Conservation (phyloP, 306 rosid species). For the Albizia julibrissin region DNA sequence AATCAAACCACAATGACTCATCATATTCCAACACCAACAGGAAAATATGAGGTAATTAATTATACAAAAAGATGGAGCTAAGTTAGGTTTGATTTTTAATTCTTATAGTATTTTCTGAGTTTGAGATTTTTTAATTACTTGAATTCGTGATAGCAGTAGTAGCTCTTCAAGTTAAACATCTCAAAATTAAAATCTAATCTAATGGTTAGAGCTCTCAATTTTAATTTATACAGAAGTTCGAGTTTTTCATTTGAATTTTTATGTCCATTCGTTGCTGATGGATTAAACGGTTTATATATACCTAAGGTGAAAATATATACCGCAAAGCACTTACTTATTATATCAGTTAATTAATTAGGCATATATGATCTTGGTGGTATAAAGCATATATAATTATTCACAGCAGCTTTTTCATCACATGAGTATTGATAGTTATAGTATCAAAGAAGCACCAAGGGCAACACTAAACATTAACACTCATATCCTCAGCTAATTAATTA, state of each 20-base stretch:
- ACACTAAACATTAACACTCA: background rate
- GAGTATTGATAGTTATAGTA: background rate
- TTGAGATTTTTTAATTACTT: background rate
- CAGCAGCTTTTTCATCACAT: background rate
- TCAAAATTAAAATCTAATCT: background rate
- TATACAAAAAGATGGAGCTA: background rate
- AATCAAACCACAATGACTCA: slow-evolving; percentile 3
- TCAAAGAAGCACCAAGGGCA: background rate
- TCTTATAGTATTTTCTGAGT: background rate
- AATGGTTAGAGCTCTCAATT: background rate
- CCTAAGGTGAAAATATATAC: background rate
- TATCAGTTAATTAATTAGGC: background rate
- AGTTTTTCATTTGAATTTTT: background rate
- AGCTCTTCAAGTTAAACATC: background rate
- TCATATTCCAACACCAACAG: background rate
- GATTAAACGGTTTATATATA: background rate
- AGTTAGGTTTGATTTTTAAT: background rate
- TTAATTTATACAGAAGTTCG: background rate
- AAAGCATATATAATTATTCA: background rate
- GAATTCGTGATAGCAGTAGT: background rate
- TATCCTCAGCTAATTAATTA: background rate
- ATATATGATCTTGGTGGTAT: background rate
- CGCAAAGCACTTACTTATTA: slow-evolving; percentile 15
- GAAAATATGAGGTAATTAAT: background rate
- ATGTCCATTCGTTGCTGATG: background rate